Percentiles rank a stretch among this genome's conserved stretches.
Conservation (phyloP, 306 rosid species). For the Calophaca sinica region DNA sequence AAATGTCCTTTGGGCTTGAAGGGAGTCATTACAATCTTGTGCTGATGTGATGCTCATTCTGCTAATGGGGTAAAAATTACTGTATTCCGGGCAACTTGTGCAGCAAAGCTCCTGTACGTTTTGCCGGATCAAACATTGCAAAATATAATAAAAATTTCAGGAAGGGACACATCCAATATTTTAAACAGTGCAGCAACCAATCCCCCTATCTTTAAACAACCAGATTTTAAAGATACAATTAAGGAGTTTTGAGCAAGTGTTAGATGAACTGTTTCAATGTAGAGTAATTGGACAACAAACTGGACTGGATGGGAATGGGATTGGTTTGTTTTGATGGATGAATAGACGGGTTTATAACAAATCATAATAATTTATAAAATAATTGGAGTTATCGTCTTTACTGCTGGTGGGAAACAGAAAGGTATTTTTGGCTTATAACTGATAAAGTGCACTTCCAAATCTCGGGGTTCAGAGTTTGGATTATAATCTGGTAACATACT, state of each 20-base stretch:
- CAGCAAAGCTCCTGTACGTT: constrained; percentile 2
- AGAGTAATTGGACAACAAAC: not conserved
- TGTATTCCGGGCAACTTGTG: not conserved
- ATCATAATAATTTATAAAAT: constrained; percentile 27
- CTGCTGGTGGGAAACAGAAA: not conserved
- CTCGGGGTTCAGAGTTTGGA: not conserved
- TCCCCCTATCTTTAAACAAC: not conserved
- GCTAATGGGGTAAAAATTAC: not conserved
- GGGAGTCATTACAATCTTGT: not conserved
- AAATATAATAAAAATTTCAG: not conserved
- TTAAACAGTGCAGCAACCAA: not conserved
- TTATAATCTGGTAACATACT: constrained; percentile 28
- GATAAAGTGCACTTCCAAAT: not conserved
- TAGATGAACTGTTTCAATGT: not conserved
- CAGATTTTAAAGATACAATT: constrained; percentile 20
- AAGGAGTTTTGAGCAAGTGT: constrained; percentile 11
- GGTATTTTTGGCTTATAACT: not conserved
- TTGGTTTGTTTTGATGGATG: constrained; percentile 4
- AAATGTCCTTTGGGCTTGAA: constrained; percentile 31
- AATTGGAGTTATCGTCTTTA: constrained; percentile 7
- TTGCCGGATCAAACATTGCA: not conserved
- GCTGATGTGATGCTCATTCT: not conserved
- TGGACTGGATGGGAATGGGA: not conserved
- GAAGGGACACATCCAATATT: not conserved
- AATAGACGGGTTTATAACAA: constrained; percentile 3